Conservation (phyloP, 2,329 filamentous ascomycete species). For the Fusarium haematococcum region DNA sequence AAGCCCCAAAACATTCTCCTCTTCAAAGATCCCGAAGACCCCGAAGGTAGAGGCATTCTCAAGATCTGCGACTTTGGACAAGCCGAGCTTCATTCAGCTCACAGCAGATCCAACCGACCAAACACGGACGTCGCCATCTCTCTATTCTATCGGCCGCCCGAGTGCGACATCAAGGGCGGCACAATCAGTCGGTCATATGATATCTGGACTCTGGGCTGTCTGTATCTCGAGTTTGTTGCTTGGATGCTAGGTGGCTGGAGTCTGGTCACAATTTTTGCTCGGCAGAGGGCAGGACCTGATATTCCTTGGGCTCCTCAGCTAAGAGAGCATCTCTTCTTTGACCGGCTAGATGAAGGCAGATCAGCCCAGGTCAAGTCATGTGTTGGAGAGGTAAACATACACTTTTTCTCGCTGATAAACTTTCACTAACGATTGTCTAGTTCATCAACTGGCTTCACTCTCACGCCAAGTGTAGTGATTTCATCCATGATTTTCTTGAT, state of each 20-base stretch:
- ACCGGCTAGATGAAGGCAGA: background rate
- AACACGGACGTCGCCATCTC: constrained; percentile 10
- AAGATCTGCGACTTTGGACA: constrained; percentile 22
- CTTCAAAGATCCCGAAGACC: background rate
- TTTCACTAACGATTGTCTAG: background rate
- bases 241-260: constrained; percentile 25
- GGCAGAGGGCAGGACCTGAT: background rate
- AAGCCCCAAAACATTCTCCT: constrained; percentile 28
- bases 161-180: constrained; percentile 9
- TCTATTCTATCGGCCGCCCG: constrained; percentile 20
- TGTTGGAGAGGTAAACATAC: constrained; percentile 3
- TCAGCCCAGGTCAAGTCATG: background rate
- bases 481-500: constrained; percentile 11
- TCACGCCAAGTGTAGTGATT: constrained; percentile 3
- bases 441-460: background rate
- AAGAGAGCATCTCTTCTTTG: constrained; percentile 12
- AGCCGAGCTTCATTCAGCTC: constrained; percentile 2
- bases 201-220: constrained; percentile 32
- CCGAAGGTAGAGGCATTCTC: background rate
- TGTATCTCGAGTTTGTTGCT: constrained; percentile 24
- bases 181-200: constrained; percentile 17
- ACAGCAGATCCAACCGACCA: constrained; percentile 4
- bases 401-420: background rate
- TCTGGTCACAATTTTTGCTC: background rate
- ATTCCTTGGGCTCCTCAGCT: background rate